Evolutionary conservation across 2,329 filamentous ascomycete genomes (phyloP), one percentile per base, ranked within the genome.

Genomic region (Sporothrix schenckii): DNA sequence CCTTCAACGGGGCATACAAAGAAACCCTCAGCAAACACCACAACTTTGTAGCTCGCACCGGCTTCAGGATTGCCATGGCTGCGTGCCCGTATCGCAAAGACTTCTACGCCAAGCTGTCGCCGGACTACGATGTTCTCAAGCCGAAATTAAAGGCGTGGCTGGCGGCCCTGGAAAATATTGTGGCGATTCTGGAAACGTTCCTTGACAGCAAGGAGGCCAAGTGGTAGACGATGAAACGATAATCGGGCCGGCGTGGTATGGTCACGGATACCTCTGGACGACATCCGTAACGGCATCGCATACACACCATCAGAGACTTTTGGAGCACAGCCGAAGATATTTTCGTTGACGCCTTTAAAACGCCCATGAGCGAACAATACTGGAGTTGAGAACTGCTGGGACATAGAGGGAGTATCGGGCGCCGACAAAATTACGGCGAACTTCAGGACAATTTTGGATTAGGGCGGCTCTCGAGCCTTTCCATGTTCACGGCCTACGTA

Each of bases 31-130:
- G 97, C 84, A 92, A 91, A 34, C 89, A 97, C 84, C 95, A 99
- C 85, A 89, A 86, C 78, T 93, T 97, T 81, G 76, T 97, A 73
- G 84, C 97, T 77, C 97, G 97, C 86, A 93, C 93, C 72, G 86
- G 97, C 78, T 98, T 98, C 87, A 91, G 87, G 76, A 91, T 93
- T 73, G 94, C 94, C 79, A 97, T 99, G 93, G 88, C 88, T 76
- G 94, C 93, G 21, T 94, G 92, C 75, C 95, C 95, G 1, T 97
- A 97, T 86, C 89, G 94, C 75, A 92, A 92, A 80, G 92, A 94
- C 81, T 98, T 99, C 79, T 98, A 97, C 80, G 82, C 82, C 74
- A 97, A 97, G 87, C 85, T 99, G 56, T 93, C 92, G 50, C 83
- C 84, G 24, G 87, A 92, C 77, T 80, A 86, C 52, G 81, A 78